phyloP scores from a whole-genome alignment of 495 filamentous ascomycete species.

The Aspergillus homomorphus region DNA sequence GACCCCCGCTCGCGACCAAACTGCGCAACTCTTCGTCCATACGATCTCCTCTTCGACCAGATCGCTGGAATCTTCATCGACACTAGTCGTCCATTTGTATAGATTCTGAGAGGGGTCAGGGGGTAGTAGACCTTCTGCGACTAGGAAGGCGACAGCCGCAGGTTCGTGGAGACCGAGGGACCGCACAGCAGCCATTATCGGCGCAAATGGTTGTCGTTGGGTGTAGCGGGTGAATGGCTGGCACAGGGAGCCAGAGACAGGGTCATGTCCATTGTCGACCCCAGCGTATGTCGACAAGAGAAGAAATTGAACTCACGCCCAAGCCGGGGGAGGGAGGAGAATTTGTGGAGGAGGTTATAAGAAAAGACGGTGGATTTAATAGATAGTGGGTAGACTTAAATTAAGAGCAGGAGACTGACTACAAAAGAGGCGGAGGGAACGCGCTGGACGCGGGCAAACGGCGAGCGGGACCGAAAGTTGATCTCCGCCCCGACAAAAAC shows the following conservation, averaged over 20 bases:
- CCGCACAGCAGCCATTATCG: slow-evolving; percentile 76
- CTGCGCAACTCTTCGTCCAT: slow-evolving; percentile 74
- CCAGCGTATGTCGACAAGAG: neutral
- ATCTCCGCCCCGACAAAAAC: slow-evolving; percentile 15
- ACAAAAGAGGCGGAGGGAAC: slow-evolving; percentile 14
- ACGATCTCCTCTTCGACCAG: slow-evolving; percentile 78
- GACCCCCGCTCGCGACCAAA: slow-evolving; percentile 86
- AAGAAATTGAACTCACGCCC: neutral
- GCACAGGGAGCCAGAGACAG: slow-evolving; percentile 21
- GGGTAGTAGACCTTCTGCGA: slow-evolving; percentile 75
- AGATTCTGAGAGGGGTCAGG: slow-evolving; percentile 60
- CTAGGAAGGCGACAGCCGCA: slow-evolving; percentile 74
- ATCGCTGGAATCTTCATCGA: slow-evolving; percentile 42
- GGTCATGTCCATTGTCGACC: slow-evolving; percentile 19
- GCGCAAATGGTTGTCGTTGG: slow-evolving; percentile 23
- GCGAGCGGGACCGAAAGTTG: slow-evolving; percentile 12
- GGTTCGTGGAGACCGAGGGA: slow-evolving; percentile 89
- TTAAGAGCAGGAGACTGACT: too few relatives aligned
- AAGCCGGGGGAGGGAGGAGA: neutral
- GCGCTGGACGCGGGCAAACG: slow-evolving; percentile 25
- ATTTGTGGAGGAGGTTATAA: neutral
- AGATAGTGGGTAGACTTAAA: too few relatives aligned
- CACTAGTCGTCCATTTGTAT: slow-evolving; percentile 68
- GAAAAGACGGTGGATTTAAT: too few relatives aligned
- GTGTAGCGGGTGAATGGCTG: slow-evolving; percentile 20